Percentiles rank a stretch among this genome's conserved stretches.
Conservation (phyloP, 2,329 filamentous ascomycete species). For the Penicillium sp. region DNA sequence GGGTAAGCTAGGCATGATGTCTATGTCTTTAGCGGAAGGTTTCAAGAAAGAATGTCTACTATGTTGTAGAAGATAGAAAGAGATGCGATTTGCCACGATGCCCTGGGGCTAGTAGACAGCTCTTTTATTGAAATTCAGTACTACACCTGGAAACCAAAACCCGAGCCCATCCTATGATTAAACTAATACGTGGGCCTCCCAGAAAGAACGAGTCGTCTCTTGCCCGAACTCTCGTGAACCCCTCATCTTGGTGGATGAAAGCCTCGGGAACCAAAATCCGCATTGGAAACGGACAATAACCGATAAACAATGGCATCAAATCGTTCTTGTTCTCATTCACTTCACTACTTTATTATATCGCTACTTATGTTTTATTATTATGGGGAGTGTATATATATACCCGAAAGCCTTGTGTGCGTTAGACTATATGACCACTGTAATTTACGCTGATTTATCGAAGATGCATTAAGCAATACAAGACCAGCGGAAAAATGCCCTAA, state of each 20-base stretch:
- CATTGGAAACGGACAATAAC: background rate
- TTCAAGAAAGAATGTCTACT: background rate
- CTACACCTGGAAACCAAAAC: background rate
- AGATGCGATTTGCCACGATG: background rate
- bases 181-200: no score
- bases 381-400: background rate
- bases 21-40: background rate
- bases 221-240: background rate
- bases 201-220: background rate
- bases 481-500: no score
- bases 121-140: background rate
- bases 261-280: background rate
- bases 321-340: no score
- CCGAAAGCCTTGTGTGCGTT: no score
- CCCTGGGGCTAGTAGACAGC: background rate
- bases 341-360: no score
- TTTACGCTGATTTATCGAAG: no score
- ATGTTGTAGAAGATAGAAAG: background rate
- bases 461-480: no score
- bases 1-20: background rate
- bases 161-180: background rate
- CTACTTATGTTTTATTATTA: background rate
- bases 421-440: no score
- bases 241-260: background rate
- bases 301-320: no score